Percentiles rank a stretch among this genome's conserved stretches.
Conservation (phyloP, 2,329 filamentous ascomycete genomes). For the Catunica adiposa region DNA sequence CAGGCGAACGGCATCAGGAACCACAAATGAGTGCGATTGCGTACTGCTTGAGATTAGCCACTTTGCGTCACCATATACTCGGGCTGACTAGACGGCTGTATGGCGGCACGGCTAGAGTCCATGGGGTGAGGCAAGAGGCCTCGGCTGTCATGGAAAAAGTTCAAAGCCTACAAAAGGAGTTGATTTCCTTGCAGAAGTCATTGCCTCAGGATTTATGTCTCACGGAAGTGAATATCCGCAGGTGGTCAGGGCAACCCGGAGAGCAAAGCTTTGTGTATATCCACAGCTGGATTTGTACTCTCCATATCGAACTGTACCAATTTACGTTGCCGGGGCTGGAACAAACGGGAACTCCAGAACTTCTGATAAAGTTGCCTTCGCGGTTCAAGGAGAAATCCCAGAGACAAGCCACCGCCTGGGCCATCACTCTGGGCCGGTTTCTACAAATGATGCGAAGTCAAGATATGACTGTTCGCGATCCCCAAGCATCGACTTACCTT, state of each 20-base stretch:
- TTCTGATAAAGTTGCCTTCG: conserved; percentile 22
- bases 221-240: conserved; percentile 21
- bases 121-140: conserved; percentile 18
- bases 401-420: conserved; percentile 25
- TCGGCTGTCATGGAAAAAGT: conserved; percentile 25
- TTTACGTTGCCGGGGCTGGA: conserved; percentile 24
- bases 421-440: conserved; percentile 24
- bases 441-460: conserved; percentile 22
- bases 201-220: conserved; percentile 22
- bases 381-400: conserved; percentile 24
- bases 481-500: conserved; percentile 15
- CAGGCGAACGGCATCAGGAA: conserved; percentile 9
- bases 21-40: conserved; percentile 21
- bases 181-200: conserved; percentile 19
- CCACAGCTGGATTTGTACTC: conserved; percentile 22
- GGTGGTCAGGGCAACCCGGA: conserved; percentile 20
- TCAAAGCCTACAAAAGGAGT: conserved; percentile 23
- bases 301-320: conserved; percentile 26
- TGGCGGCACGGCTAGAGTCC: conserved; percentile 12
- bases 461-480: conserved; percentile 18
- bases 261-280: conserved; percentile 24
- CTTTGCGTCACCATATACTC: conserved; percentile 24
- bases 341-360: conserved; percentile 21
- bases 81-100: conserved; percentile 16
- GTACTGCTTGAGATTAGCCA: conserved; percentile 23